Evolutionary conservation across 2,329 filamentous ascomycete species (phyloP).

Genomic region (Ceratocystis huliohia): DNA sequence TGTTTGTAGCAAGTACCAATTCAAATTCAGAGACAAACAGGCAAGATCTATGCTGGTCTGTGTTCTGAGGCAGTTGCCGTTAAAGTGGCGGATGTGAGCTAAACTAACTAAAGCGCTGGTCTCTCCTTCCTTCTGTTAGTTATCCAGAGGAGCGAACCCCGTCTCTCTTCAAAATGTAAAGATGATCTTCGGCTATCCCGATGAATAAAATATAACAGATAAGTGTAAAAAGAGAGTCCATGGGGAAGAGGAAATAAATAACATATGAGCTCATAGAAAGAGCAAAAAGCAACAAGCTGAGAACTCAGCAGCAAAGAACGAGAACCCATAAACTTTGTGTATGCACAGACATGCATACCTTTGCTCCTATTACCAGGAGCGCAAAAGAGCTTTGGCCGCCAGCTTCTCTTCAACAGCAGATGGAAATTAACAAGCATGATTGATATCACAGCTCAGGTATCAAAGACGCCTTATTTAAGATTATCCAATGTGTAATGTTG

Average conservation of each 20-base stretch:
- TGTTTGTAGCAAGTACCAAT: not conserved
- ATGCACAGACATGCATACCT: constrained; percentile 4
- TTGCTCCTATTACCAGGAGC: not conserved
- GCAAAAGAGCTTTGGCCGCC: constrained; percentile 6
- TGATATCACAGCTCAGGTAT: not conserved
- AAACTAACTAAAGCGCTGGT: not conserved
- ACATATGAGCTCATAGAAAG: not conserved
- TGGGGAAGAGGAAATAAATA: not conserved
- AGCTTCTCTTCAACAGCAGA: not conserved
- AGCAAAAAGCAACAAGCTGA: not conserved
- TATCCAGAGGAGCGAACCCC: not conserved
- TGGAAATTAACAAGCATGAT: constrained; percentile 6
- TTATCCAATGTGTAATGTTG: constrained; percentile 10
- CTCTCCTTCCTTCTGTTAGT: not conserved
- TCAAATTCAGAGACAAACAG: not conserved
- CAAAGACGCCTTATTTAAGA: not conserved
- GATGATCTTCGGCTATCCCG: not conserved
- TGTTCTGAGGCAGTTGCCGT: not conserved
- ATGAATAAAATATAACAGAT: not conserved
- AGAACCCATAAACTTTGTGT: not conserved
- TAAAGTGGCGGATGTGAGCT: not conserved
- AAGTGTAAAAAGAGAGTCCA: not conserved
- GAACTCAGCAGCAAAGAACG: not conserved
- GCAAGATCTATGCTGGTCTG: not conserved
- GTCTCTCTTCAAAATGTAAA: not conserved